Evolutionary conservation across 345 rosid genomes (phyloP).

Genomic region (Atalantia buxifolia): DNA sequence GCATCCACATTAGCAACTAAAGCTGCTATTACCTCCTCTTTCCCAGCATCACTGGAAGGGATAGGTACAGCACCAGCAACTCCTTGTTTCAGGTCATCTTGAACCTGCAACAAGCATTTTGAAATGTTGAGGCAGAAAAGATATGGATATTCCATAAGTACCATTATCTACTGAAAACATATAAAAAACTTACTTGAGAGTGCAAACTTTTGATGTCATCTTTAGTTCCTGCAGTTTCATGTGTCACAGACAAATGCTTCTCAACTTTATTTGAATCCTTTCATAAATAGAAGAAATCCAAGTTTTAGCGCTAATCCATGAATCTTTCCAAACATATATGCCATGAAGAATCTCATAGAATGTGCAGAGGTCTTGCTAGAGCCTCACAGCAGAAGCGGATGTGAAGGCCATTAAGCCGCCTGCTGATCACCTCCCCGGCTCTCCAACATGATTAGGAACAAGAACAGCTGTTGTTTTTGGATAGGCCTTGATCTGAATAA

Average conservation of each 20-base stretch:
- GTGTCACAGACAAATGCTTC: slow-evolving; percentile 45
- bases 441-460: slow-evolving; percentile 56
- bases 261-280: slow-evolving; percentile 44
- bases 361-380: background rate
- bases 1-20: slow-evolving; percentile 48
- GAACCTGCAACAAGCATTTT: slow-evolving; percentile 32
- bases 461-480: slow-evolving; percentile 93
- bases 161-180: background rate
- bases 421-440: background rate
- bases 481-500: slow-evolving; percentile 69
- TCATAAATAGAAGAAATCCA: slow-evolving; percentile 53
- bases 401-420: background rate
- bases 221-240: slow-evolving; percentile 46
- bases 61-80: slow-evolving; percentile 47
- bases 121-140: background rate
- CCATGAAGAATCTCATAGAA: slow-evolving; percentile 30
- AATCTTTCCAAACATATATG: slow-evolving; percentile 85
- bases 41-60: slow-evolving; percentile 43
- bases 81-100: slow-evolving; percentile 50
- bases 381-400: background rate
- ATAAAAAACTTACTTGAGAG: slow-evolving; percentile 37
- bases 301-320: slow-evolving; percentile 96
- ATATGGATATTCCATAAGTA: background rate
- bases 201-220: slow-evolving; percentile 41
- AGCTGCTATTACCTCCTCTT: slow-evolving; percentile 51